phyloP scores from a whole-genome alignment of 2,329 filamentous ascomycete genomes.

The Pseudopithomyces maydicus region DNA sequence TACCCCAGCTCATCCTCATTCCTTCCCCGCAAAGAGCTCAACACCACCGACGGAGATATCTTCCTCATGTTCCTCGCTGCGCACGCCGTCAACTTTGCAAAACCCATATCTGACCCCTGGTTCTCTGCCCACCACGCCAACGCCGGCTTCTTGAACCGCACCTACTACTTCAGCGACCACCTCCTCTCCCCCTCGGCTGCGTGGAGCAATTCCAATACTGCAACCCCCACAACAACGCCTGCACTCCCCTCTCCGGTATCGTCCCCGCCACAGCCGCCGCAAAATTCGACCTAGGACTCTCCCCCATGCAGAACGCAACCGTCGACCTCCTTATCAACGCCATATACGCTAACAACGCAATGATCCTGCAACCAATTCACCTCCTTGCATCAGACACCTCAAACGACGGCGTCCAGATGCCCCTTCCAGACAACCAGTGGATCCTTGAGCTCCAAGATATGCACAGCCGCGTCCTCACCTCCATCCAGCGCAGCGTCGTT shows the following conservation, averaged over 20 bases:
- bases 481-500: constrained; percentile 23
- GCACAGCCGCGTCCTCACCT: constrained; percentile 29
- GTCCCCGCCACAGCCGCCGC: constrained; percentile 9
- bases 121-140: constrained; percentile 10
- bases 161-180: constrained; percentile 7
- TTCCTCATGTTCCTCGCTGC: constrained; percentile 4
- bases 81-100: constrained; percentile 6
- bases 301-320: constrained; percentile 6
- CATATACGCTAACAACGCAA: constrained; percentile 2
- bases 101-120: constrained; percentile 13
- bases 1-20: constrained; percentile 9
- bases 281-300: constrained; percentile 5
- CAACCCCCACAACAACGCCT: background rate
- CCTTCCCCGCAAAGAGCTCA: constrained; percentile 8
- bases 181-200: constrained; percentile 8
- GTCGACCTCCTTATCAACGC: constrained; percentile 8
- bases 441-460: constrained; percentile 32
- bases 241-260: constrained; percentile 10
- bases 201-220: constrained; percentile 8
- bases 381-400: constrained; percentile 4
- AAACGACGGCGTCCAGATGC: constrained; percentile 8
- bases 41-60: constrained; percentile 10
- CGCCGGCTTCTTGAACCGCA: background rate
- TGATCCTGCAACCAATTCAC: background rate
- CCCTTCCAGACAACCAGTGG: constrained; percentile 36